Evolutionary conservation across 306 rosid genomes (phyloP), one percentile per base, ranked within the genome.

Genomic region (Mimosa pudica): DNA sequence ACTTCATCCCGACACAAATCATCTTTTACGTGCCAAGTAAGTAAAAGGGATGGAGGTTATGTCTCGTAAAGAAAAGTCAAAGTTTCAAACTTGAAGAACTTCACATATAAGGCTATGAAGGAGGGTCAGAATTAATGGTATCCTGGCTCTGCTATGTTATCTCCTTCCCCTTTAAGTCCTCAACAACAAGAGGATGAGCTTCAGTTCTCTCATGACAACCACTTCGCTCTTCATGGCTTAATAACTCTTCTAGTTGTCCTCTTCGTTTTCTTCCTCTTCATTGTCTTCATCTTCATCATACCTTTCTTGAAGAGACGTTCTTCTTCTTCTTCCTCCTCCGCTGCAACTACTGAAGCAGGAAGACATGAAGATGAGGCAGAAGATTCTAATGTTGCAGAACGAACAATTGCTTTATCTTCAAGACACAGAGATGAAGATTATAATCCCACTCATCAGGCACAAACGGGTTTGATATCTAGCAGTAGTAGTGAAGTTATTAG

Each of bases 181-280:
- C 80, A 55, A 24, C 83, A 42, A 48, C 74, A 64, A 60, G 84
- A 8, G 33, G 33, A 71, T 47, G 89, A 69, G 77, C 60, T 86
- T 64, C 85, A 12, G 45, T 35, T 89, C 67, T 68, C 84, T 73
- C 1, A 44, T 5, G 94, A 92, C 30, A 82, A 64, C 58, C 71
- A 80, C 75, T 92, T 76, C 63, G 92, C 84, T 24, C 74, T 82
- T 42, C 85, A 92, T 41, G 97, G 97, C 16, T 60, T 79, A 74
- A 77, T 91, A 47, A 78, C 84, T 77, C 76, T 91, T 18, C 1
- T 88, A 0, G 82, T 77, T 35, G 73, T 88, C 30, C 35, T 89
- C 52, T 8, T 79, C 10, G 6, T 79, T 49, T 88, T 91, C 81
- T 62, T 68, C 16, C 66, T 86, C 63, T 79, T 89, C 82, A 72